Percentiles rank a stretch among this genome's conserved stretches.
These are phyloP conservation scores for Populus tremula DNA, from an alignment of 345 rosid species.

Conservation along the genomic window DNA sequence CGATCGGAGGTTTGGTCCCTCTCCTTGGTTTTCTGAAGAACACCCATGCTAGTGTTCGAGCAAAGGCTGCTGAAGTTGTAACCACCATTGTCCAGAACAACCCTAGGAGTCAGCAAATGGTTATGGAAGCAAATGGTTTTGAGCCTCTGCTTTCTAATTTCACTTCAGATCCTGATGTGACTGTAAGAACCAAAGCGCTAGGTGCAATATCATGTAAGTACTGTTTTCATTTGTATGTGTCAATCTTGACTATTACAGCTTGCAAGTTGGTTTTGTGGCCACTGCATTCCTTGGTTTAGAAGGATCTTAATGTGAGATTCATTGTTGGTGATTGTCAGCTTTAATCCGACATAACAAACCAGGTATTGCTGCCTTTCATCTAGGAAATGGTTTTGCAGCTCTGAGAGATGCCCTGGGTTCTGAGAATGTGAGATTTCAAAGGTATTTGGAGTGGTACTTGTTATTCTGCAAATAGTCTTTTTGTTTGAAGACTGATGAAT, in stretches of 20 bases:
- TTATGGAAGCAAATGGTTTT: conserved; percentile 93
- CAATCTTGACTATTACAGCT: not conserved
- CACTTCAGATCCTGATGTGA: conserved; percentile 57
- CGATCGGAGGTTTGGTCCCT: conserved; percentile 86
- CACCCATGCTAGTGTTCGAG: conserved; percentile 68
- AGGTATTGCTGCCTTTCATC: conserved; percentile 73
- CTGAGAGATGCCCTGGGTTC: conserved; percentile 76
- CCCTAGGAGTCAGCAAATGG: conserved; percentile 78
- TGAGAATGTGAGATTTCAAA: conserved; percentile 68
- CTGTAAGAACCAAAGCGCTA: conserved; percentile 71
- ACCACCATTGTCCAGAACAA: conserved; percentile 90
- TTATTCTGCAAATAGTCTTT: not conserved
- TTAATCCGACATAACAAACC: conserved; percentile 79
- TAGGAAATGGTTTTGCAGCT: conserved; percentile 83
- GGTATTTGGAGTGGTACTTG: conserved; percentile 34
- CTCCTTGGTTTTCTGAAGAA: conserved; percentile 76
- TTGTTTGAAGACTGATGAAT: not conserved
- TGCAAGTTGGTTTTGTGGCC: not conserved
- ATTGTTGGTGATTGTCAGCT: conserved; percentile 46
- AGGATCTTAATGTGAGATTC: conserved; percentile 14
- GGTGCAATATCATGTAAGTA: conserved; percentile 93
- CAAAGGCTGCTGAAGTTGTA: conserved; percentile 87
- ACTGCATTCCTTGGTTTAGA: not conserved
- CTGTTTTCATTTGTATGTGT: not conserved
- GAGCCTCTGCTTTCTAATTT: conserved; percentile 71